Evolutionary conservation across 108 stramenopile genomes (phyloP).

Genomic region (Parmales sp.): DNA sequence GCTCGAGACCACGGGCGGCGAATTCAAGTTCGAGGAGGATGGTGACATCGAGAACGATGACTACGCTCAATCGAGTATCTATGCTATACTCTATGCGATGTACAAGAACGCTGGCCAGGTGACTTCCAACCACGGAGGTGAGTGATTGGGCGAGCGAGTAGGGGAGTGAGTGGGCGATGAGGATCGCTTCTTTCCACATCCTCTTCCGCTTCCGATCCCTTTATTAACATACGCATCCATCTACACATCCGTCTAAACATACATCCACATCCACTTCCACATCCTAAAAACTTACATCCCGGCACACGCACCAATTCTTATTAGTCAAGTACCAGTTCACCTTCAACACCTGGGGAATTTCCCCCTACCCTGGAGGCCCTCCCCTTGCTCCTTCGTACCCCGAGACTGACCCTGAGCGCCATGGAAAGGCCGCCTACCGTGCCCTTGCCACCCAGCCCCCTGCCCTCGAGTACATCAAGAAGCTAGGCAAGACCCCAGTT

Average conservation of each 20-base stretch:
- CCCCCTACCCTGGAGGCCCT: neutral
- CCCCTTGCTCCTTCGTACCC: neutral
- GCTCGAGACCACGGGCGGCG: constrained; percentile 4
- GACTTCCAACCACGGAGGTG: neutral
- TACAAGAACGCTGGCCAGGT: constrained; percentile 7
- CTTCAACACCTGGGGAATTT: constrained; percentile 9
- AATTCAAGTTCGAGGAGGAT: constrained; percentile 13
- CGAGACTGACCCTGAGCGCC: neutral
- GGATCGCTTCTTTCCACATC: too few species aligned
- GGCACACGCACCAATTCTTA: too few species aligned
- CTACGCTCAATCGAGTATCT: constrained; percentile 2
- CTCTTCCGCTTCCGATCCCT: too few species aligned
- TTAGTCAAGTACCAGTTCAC: too few species aligned
- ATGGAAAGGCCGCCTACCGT: constrained; percentile 8
- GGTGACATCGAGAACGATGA: constrained; percentile 13
- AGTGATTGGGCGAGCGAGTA: too few species aligned
- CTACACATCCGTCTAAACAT: neutral
- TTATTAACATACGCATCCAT: too few species aligned
- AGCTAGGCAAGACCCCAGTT: constrained; percentile 5
- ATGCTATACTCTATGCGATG: constrained; percentile 11
- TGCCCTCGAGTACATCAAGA: constrained; percentile 4
- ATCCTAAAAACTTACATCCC: too few species aligned
- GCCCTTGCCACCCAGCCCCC: constrained; percentile 5
- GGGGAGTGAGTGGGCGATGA: too few species aligned
- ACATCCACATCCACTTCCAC: neutral